These are phyloP conservation scores for Artemisia annua DNA, from an alignment of 129 eudicot genomes.

Conservation along the genomic window DNA sequence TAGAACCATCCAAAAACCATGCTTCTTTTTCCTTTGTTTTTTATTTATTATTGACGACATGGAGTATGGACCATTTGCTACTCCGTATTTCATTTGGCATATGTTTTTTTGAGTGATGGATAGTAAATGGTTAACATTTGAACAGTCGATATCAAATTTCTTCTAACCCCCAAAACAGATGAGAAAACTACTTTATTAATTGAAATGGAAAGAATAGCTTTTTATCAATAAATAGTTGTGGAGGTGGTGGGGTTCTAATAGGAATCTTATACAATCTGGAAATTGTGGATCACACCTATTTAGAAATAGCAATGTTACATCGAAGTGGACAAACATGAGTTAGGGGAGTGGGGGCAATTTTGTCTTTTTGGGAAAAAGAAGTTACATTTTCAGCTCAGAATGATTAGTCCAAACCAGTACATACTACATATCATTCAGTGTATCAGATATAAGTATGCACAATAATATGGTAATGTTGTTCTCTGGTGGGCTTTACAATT, in stretches of 20 bases:
- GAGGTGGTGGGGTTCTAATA: conserved; percentile 30
- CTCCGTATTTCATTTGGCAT: not conserved
- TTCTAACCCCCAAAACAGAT: conserved; percentile 32
- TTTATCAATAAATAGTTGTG: conserved; percentile 30
- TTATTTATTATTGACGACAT: too few species aligned
- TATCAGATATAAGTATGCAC: not conserved
- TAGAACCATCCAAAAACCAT: too few species aligned
- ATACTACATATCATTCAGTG: not conserved
- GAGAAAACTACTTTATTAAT: conserved; percentile 21
- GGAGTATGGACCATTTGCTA: not conserved
- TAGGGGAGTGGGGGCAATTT: conserved; percentile 34
- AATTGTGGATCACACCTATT: conserved; percentile 33
- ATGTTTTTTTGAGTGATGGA: conserved; percentile 1
- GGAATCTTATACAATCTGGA: conserved; percentile 34
- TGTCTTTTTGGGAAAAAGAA: conserved; percentile 21
- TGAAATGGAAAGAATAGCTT: conserved; percentile 21
- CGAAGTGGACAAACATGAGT: conserved; percentile 30
- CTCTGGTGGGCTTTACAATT: too few species aligned
- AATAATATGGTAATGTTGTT: too few species aligned
- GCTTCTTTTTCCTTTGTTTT: too few species aligned
- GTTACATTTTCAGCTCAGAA: not conserved
- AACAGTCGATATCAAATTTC: conserved; percentile 21
- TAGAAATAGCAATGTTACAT: conserved; percentile 34
- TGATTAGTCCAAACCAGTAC: not conserved
- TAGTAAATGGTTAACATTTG: conserved; percentile 16